Base-by-base conservation (phyloP, 345 rosid species). In the Ceriops tagal region DNA sequence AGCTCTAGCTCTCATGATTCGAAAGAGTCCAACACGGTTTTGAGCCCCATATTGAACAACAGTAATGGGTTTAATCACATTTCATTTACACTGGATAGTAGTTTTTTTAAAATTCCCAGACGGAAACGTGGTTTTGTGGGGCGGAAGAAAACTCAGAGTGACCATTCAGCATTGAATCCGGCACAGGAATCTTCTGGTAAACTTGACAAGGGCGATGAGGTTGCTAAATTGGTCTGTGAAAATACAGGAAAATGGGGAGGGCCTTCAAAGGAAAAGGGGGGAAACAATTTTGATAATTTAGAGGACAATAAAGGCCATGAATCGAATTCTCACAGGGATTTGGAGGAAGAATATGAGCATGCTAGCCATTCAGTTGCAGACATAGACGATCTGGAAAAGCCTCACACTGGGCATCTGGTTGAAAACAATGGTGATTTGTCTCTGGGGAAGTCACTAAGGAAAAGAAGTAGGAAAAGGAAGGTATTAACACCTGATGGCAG, bases 51-150 rank as follows among this genome's bases (percentile, higher is more conserved):
- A 31, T 46, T 81, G 70, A 72, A 74, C 74, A 78, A 82, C 34
- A 52, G 77, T 71, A 59, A 69, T 74, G 81, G 80, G 59, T 75
- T 75, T 70, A 79, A 77, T 79, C 81, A 80, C 77, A 72, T 83
- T 77, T 81, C 83, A 0, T 74, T 76, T 59, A 61, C 82, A 68
- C 79, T 92, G 79, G 83, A 83, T 11, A 85, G 81, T 71, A 73
- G 83, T 62, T 79, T 56, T 68, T 19, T 80, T 69, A 80, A 73
- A 68, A 83, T 95, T 20, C 99, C 99, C 7, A 92, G 86, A 81
- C 89, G 96, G 6, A 95, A 89, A 71, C 86, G 99, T 1, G 98
- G 86, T 60, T 83, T 83, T 74, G 84, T 86, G 53, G 89, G 99
- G 60, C 85, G 96, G 53, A 90, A 81, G 65, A 92, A 90, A 76